These are phyloP conservation scores for Achlya hypogyna DNA, from an alignment of 352 stramenopile species.

Conservation along the genomic window DNA sequence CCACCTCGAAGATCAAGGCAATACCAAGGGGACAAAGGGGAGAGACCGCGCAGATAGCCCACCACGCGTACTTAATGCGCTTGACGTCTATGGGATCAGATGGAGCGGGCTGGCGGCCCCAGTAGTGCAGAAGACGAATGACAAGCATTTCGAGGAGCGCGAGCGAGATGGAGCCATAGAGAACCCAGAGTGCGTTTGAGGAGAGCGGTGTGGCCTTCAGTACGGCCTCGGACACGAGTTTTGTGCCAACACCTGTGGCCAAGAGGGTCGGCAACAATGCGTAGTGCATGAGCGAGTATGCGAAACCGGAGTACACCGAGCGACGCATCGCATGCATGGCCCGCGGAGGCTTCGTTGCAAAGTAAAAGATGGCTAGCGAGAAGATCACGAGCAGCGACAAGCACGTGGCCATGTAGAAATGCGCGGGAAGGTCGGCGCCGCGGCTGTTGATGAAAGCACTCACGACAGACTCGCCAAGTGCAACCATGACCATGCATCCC, in stretches of 20 bases:
- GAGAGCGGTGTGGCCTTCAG: background rate
- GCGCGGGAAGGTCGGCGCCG: background rate
- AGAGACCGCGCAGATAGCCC: background rate
- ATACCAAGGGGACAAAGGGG: background rate
- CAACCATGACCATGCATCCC: slow-evolving; percentile 15
- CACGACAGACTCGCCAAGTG: slow-evolving; percentile 10
- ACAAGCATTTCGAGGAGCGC: background rate
- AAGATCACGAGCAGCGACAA: slow-evolving; percentile 16
- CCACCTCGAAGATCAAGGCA: background rate
- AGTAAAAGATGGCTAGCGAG: slow-evolving; percentile 15
- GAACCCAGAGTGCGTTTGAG: background rate
- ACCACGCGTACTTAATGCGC: slow-evolving; percentile 15
- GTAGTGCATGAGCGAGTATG: slow-evolving; percentile 1
- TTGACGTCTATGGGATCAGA: background rate
- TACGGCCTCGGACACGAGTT: background rate
- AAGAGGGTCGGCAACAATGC: background rate
- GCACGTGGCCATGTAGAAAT: background rate
- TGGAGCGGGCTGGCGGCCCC: background rate
- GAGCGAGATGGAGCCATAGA: slow-evolving; percentile 9
- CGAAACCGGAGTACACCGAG: background rate
- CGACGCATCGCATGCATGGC: slow-evolving; percentile 15
- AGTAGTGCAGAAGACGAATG: slow-evolving; percentile 15
- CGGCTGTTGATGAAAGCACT: slow-evolving; percentile 8
- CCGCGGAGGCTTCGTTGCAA: slow-evolving; percentile 5
- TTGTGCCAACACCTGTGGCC: slow-evolving; percentile 4